Conservation (phyloP, 2,329 filamentous ascomycete species). For the Aspergillus terreus region DNA sequence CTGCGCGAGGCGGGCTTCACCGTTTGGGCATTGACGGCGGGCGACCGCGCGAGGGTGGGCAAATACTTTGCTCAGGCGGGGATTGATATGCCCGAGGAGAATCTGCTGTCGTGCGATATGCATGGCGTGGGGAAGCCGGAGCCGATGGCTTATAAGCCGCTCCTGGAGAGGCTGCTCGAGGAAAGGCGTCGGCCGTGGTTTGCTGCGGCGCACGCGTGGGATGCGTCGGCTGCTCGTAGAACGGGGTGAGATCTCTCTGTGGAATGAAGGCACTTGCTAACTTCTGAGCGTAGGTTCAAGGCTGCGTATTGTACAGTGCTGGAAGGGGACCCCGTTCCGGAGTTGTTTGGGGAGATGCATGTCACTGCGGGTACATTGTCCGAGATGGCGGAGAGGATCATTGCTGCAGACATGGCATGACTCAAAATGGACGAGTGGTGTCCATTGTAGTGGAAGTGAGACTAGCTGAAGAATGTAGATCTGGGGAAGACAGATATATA, state of each 20-base stretch:
- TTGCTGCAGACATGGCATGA: conserved; percentile 9
- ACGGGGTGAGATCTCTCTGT: conserved; percentile 15
- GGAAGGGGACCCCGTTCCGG: conserved; percentile 22
- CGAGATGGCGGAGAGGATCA: conserved; percentile 27
- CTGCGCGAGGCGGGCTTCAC: conserved; percentile 29
- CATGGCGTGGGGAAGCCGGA: conserved; percentile 26
- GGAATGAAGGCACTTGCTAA: background rate
- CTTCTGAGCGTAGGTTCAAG: conserved; percentile 15
- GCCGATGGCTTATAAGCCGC: conserved; percentile 18
- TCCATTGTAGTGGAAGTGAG: too few species aligned
- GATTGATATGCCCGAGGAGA: conserved; percentile 19
- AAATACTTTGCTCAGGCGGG: conserved; percentile 24
- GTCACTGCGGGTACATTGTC: conserved; percentile 23
- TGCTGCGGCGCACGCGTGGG: conserved; percentile 30
- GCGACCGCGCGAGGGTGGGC: conserved; percentile 21
- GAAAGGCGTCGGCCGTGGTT: conserved; percentile 23
- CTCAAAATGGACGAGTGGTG: background rate
- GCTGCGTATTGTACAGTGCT: conserved; percentile 21
- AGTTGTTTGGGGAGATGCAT: conserved; percentile 28
- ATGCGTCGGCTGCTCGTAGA: conserved; percentile 23
- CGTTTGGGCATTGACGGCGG: conserved; percentile 27
- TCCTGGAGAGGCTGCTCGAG: conserved; percentile 17
- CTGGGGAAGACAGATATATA: background rate
- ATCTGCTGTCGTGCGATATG: conserved; percentile 25
- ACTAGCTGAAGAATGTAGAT: background rate